Conservation (phyloP, 768 basidiomycete genomes). For the Sporobolomyces pararoseus region DNA sequence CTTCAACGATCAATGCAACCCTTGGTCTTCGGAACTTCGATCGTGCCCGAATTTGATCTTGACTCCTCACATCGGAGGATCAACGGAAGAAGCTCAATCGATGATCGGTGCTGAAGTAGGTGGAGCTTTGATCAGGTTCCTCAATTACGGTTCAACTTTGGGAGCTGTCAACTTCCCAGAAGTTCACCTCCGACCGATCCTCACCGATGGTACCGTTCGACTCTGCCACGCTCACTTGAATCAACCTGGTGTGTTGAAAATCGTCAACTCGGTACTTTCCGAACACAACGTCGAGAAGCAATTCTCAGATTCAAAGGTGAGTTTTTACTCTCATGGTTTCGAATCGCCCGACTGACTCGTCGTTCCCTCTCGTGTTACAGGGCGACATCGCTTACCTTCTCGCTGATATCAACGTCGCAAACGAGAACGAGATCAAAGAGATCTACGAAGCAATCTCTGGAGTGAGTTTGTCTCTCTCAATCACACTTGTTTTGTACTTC, state of each 20-base stretch:
- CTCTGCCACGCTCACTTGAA: slow-evolving; percentile 95
- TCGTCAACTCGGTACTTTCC: slow-evolving; percentile 88
- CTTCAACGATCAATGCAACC: slow-evolving; percentile 83
- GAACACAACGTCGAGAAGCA: slow-evolving; percentile 99
- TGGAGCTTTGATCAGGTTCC: slow-evolving; percentile 75
- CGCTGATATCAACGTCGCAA: slow-evolving; percentile 92
- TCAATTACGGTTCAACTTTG: slow-evolving; percentile 82
- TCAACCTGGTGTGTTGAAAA: slow-evolving; percentile 82
- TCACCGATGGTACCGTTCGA: slow-evolving; percentile 75
- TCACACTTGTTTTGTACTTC: too few relatives aligned
- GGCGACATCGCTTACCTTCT: slow-evolving; percentile 89
- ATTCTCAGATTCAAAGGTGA: slow-evolving; percentile 67
- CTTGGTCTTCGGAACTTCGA: slow-evolving; percentile 74
- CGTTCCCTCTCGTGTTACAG: slow-evolving; percentile 47
- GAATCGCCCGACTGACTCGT: not conserved
- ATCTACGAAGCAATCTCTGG: slow-evolving; percentile 58
- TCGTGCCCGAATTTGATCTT: slow-evolving; percentile 83
- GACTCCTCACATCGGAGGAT: slow-evolving; percentile 97
- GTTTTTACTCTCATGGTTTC: not conserved
- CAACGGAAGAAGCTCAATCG: slow-evolving; percentile 95
- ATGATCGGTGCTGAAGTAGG: slow-evolving; percentile 97
- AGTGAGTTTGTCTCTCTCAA: not conserved
- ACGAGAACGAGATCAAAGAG: slow-evolving; percentile 68
- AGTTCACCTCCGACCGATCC: slow-evolving; percentile 89
- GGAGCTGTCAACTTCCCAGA: slow-evolving; percentile 99